Evolutionary conservation across 495 filamentous ascomycete genomes (phyloP).

Genomic region (Bryoglossum gracile): DNA sequence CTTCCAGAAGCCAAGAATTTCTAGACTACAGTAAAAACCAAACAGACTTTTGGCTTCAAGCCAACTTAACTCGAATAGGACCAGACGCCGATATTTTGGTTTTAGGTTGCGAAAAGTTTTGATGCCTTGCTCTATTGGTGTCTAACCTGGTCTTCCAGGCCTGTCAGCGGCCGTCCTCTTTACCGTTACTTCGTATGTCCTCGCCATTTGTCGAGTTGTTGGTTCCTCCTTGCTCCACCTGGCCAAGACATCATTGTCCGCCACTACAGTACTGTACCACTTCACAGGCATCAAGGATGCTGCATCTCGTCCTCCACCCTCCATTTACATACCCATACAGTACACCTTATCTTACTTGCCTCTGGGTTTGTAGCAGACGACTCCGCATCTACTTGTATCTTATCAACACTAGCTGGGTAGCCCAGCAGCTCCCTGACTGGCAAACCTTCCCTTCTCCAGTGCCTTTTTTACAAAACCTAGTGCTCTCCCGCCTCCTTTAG

Average conservation of each 20-base stretch:
- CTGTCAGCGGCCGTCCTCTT: neutral
- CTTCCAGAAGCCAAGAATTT: neutral
- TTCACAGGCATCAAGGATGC: neutral
- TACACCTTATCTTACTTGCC: neutral
- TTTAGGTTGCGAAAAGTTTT: neutral
- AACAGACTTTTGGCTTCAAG: neutral
- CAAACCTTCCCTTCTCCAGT: neutral
- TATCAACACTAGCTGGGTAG: neutral
- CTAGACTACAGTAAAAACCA: neutral
- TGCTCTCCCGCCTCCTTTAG: neutral
- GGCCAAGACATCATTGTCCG: neutral
- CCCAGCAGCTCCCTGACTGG: neutral
- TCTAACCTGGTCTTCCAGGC: neutral
- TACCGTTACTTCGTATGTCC: neutral
- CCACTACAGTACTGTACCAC: too few relatives aligned
- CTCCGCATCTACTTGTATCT: neutral
- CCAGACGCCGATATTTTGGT: neutral
- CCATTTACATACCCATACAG: neutral
- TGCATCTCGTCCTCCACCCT: neutral
- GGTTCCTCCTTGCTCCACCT: neutral
- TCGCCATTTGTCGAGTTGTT: neutral
- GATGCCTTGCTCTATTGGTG: neutral
- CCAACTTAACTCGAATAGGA: neutral
- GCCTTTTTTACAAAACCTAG: neutral
- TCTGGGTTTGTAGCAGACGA: neutral